phyloP scores from a whole-genome alignment of 306 rosid genomes.

The Cicer bijugum region DNA sequence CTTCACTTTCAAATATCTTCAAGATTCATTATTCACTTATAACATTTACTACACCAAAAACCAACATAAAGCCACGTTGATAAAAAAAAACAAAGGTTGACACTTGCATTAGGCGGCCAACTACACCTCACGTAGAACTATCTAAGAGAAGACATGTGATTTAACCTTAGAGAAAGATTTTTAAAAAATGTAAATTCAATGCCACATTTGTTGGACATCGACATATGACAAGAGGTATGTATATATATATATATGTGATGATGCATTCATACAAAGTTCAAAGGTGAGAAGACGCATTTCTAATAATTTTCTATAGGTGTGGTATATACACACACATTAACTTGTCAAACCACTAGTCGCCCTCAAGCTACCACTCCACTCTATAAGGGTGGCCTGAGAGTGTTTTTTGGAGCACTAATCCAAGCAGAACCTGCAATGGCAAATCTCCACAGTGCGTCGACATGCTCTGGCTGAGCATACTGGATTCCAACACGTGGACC shows the following conservation, averaged over 20 bases:
- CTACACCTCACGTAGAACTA: not conserved
- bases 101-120: not conserved
- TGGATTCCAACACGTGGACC: slow-evolving; percentile 95
- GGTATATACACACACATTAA: not conserved
- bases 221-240: not conserved
- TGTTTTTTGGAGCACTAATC: slow-evolving; percentile 93
- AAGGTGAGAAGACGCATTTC: not conserved
- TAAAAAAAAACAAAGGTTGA: not conserved
- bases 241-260: not conserved
- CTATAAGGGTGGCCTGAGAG: slow-evolving; percentile 57
- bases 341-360: not conserved
- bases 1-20: not conserved
- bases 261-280: not conserved
- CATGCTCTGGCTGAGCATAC: slow-evolving; percentile 80
- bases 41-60: not conserved
- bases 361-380: slow-evolving; percentile 22
- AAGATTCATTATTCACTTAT: not conserved
- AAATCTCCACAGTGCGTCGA: slow-evolving; percentile 85
- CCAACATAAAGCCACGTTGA: slow-evolving; percentile 3
- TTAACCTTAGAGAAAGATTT: not conserved
- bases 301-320: not conserved
- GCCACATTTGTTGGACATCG: not conserved
- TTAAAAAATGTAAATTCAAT: not conserved
- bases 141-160: not conserved
- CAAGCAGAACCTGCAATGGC: slow-evolving; percentile 88